Percentiles rank a stretch among this genome's conserved stretches.
These are phyloP conservation scores for Senecio squalidus DNA, from an alignment of 140 eudicot genomes.

Conservation along the genomic window DNA sequence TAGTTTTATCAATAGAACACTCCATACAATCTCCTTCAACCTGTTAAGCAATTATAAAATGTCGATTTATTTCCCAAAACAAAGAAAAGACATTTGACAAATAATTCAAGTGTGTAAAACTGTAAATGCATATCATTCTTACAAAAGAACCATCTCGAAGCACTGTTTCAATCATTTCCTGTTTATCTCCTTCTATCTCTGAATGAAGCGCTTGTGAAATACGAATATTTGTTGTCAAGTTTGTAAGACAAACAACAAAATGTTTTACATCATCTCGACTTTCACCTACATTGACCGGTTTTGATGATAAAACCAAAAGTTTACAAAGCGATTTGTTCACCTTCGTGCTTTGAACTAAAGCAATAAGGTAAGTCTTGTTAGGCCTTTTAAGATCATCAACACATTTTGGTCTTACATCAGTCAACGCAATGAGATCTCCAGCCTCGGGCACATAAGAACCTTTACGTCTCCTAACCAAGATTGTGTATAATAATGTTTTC, in stretches of 20 bases:
- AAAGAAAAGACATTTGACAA: neutral
- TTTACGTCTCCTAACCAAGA: slow-evolving; percentile 4
- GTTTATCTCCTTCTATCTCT: slow-evolving; percentile 11
- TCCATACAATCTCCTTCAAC: slow-evolving; percentile 24
- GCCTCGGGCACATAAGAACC: slow-evolving; percentile 37
- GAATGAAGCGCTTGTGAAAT: slow-evolving; percentile 60
- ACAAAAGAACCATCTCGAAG: slow-evolving; percentile 35
- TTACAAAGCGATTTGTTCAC: neutral
- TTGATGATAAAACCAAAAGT: slow-evolving; percentile 27
- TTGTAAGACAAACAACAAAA: slow-evolving; percentile 44
- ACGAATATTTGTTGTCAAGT: slow-evolving; percentile 50
- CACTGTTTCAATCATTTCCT: slow-evolving; percentile 27
- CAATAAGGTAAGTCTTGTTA: slow-evolving; percentile 27
- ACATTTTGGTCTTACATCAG: slow-evolving; percentile 45
- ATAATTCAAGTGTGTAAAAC: too few species aligned
- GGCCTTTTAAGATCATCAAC: slow-evolving; percentile 49
- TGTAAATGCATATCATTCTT: too few species aligned
- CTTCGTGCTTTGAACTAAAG: slow-evolving; percentile 22
- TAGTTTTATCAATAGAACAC: slow-evolving; percentile 21
- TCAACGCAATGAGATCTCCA: slow-evolving; percentile 63
- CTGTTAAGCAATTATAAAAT: slow-evolving; percentile 26
- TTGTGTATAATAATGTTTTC: slow-evolving; percentile 21
- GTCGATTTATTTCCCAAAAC: neutral
- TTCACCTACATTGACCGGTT: slow-evolving; percentile 13
- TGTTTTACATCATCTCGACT: neutral